Percentiles rank a stretch among this genome's conserved stretches.
phyloP scores from a whole-genome alignment of 768 basidiomycete genomes.

The Boletellus ananiceps region DNA sequence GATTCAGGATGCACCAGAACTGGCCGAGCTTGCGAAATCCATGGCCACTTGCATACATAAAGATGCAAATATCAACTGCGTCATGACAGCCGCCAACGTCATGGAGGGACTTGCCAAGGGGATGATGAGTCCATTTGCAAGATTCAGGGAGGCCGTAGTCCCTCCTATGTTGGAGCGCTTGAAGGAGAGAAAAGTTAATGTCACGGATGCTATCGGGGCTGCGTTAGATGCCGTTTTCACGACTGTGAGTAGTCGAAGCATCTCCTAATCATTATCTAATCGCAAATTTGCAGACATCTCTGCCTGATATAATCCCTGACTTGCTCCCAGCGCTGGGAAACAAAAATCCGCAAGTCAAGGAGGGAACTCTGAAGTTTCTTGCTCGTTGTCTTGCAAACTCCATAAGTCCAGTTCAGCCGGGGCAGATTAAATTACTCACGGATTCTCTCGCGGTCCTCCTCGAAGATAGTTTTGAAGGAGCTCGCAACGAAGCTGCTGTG shows the following conservation, averaged over 20 bases:
- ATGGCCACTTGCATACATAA: slow-evolving; percentile 76
- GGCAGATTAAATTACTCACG: slow-evolving; percentile 78
- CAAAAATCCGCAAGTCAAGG: slow-evolving; percentile 97
- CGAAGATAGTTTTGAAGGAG: slow-evolving; percentile 86
- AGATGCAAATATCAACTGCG: slow-evolving; percentile 95
- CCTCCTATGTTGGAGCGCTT: slow-evolving; percentile 79
- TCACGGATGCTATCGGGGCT: slow-evolving; percentile 82
- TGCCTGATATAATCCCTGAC: slow-evolving; percentile 82
- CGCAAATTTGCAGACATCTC: slow-evolving; percentile 50
- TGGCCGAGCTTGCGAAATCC: slow-evolving; percentile 70
- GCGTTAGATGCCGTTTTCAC: slow-evolving; percentile 86
- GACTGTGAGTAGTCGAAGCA: slow-evolving; percentile 53
- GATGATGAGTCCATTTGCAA: slow-evolving; percentile 67
- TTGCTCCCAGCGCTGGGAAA: slow-evolving; percentile 69
- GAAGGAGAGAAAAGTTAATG: slow-evolving; percentile 90
- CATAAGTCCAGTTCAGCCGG: slow-evolving; percentile 59
- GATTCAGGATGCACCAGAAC: slow-evolving; percentile 75
- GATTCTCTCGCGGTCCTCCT: slow-evolving; percentile 71
- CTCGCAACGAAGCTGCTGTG: slow-evolving; percentile 84
- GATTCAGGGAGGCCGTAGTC: slow-evolving; percentile 67
- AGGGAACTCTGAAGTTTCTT: slow-evolving; percentile 85
- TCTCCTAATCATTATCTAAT: slow-evolving; percentile 4
- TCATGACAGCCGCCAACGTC: slow-evolving; percentile 80
- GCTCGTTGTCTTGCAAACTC: slow-evolving; percentile 72
- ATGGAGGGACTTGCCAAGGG: slow-evolving; percentile 85